Evolutionary conservation across 2,329 filamentous ascomycete species (phyloP).

Genomic region (Talaromyces amestolkiae): DNA sequence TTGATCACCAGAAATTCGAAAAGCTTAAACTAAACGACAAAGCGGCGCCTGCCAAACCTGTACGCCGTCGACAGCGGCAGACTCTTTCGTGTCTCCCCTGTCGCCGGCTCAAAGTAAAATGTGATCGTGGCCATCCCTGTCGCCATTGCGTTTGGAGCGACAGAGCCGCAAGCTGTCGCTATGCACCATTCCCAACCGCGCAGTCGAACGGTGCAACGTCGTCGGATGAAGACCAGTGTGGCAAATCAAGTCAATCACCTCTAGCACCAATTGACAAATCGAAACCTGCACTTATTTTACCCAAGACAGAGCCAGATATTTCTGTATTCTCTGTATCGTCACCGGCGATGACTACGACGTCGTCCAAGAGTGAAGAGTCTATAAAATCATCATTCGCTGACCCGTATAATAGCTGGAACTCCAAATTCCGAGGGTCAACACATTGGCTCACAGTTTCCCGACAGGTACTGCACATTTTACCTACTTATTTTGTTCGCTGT

Average conservation of each 20-base stretch:
- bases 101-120: constrained; percentile 21
- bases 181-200: constrained; percentile 12
- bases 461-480: background rate
- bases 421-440: constrained; percentile 19
- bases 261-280: background rate
- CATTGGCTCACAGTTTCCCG: constrained; percentile 17
- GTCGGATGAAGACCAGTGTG: constrained; percentile 12
- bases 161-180: constrained; percentile 17
- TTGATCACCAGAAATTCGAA: constrained; percentile 5
- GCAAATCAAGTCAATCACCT: background rate
- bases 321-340: background rate
- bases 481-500: background rate
- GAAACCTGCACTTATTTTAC: constrained; percentile 9
- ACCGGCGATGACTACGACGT: background rate
- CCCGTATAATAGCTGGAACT: constrained; percentile 13
- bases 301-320: constrained; percentile 4
- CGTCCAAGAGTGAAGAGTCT: constrained; percentile 9
- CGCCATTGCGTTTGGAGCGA: constrained; percentile 20
- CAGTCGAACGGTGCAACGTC: constrained; percentile 9
- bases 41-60: constrained; percentile 10
- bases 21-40: constrained; percentile 14
- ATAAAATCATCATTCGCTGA: background rate
- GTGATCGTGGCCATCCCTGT: constrained; percentile 18
- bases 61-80: constrained; percentile 19
- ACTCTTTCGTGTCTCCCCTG: constrained; percentile 20